Evolutionary conservation across 768 basidiomycete species (phyloP).

Genomic region (Fistulinella prunicolor): DNA sequence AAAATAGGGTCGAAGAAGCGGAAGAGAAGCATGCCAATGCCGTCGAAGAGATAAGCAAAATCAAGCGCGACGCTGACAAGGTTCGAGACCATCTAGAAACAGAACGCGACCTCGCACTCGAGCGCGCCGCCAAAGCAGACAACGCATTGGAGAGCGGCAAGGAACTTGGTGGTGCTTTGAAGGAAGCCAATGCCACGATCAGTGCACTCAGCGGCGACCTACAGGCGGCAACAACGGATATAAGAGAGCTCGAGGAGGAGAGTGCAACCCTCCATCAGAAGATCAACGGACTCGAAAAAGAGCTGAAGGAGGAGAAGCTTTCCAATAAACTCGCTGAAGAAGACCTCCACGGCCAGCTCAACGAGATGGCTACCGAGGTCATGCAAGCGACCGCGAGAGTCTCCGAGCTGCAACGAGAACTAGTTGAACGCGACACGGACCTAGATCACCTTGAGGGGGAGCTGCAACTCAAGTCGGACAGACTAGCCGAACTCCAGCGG

Average conservation of each 20-base stretch:
- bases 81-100: conserved; percentile 44
- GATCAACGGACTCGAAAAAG: conserved; percentile 55
- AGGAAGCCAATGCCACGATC: conserved; percentile 61
- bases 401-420: conserved; percentile 44
- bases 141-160: conserved; percentile 57
- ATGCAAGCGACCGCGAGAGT: conserved; percentile 35
- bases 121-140: conserved; percentile 65
- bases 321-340: conserved; percentile 36
- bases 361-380: conserved; percentile 29
- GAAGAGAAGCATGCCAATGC: conserved; percentile 45
- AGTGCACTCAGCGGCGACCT: conserved; percentile 55
- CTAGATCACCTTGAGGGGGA: conserved; percentile 39
- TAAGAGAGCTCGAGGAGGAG: conserved; percentile 62
- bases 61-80: conserved; percentile 46
- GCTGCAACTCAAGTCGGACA: conserved; percentile 35
- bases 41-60: conserved; percentile 37
- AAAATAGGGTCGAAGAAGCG: conserved; percentile 50
- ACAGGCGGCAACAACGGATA: conserved; percentile 47
- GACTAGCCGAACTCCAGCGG: conserved; percentile 22
- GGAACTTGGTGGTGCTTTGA: conserved; percentile 67
- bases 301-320: conserved; percentile 53
- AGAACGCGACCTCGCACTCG: conserved; percentile 54
- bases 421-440: conserved; percentile 37
- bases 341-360: conserved; percentile 36
- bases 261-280: conserved; percentile 48